These are phyloP conservation scores for Urtica urens DNA, from an alignment of 306 rosid species.

Conservation along the genomic window DNA sequence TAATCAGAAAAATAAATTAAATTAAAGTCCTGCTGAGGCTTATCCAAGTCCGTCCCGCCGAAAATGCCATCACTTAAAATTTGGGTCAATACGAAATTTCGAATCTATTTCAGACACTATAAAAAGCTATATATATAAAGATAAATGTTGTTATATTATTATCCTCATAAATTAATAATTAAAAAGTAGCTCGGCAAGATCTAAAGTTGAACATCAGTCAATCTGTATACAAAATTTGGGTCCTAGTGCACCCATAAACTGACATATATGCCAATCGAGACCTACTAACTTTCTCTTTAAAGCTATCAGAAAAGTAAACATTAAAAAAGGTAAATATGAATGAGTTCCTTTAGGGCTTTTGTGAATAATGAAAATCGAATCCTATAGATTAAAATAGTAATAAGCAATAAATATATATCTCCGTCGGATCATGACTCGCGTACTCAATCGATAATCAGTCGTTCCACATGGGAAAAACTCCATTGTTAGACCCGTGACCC, in stretches of 20 bases:
- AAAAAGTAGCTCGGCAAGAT: too few relatives aligned
- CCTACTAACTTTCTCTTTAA: slow-evolving; percentile 7
- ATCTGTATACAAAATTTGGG: slow-evolving; percentile 34
- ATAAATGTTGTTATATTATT: too few relatives aligned
- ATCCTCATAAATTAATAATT: too few relatives aligned
- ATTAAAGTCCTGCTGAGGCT: too few relatives aligned
- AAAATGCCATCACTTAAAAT: too few relatives aligned
- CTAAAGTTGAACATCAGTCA: slow-evolving; percentile 1
- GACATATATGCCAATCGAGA: slow-evolving; percentile 8
- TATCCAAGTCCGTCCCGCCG: too few relatives aligned
- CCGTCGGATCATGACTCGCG: too few relatives aligned
- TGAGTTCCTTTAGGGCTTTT: slow-evolving; percentile 2
- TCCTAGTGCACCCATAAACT: slow-evolving; percentile 13
- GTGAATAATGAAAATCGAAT: slow-evolving; percentile 15
- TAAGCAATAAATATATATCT: slow-evolving; percentile 1
- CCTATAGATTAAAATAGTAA: slow-evolving; percentile 10
- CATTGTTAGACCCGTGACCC: slow-evolving; percentile 40
- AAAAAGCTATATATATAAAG: too few relatives aligned
- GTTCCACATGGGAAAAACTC: slow-evolving; percentile 75
- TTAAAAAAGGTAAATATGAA: slow-evolving; percentile 1
- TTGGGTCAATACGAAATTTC: too few relatives aligned
- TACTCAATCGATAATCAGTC: too few relatives aligned
- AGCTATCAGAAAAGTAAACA: background rate
- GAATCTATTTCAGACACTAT: too few relatives aligned
- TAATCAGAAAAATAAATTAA: too few relatives aligned